These are phyloP conservation scores for Trichoderma pleuroti DNA, from an alignment of 2,329 filamentous ascomycete species.

Conservation along the genomic window DNA sequence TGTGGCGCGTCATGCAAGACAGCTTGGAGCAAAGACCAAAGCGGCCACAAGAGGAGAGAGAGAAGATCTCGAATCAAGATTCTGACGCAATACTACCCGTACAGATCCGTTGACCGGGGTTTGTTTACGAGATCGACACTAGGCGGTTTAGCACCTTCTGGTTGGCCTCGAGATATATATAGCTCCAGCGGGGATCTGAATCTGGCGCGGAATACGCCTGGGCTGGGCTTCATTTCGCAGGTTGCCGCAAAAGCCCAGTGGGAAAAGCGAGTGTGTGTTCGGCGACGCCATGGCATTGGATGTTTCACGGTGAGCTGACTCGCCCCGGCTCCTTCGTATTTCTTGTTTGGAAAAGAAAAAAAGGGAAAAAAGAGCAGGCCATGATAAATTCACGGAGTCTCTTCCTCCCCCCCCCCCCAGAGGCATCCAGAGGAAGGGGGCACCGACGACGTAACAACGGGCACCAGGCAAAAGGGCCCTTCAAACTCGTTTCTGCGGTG, in stretches of 20 bases:
- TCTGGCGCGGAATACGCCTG: neutral
- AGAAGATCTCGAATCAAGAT: constrained; percentile 12
- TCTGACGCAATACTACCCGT: constrained; percentile 16
- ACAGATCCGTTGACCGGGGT: constrained; percentile 18
- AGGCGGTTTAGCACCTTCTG: constrained; percentile 6
- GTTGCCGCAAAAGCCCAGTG: neutral
- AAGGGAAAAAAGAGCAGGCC: no score
- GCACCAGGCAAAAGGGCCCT: neutral
- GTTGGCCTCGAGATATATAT: neutral
- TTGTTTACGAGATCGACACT: constrained; percentile 16
- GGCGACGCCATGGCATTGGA: neutral
- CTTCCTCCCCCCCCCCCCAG: neutral
- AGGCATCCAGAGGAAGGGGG: neutral
- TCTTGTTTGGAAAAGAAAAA: neutral
- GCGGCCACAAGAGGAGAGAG: neutral
- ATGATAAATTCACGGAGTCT: neutral
- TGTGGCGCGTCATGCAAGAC: neutral
- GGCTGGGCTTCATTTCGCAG: constrained; percentile 4
- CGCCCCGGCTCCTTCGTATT: neutral
- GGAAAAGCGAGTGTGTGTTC: neutral
- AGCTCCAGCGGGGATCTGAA: constrained; percentile 2
- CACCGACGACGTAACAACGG: neutral
- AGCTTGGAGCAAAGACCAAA: neutral
- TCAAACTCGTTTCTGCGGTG: constrained; percentile 1
- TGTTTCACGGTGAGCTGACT: constrained; percentile 9